Evolutionary conservation across 2,329 filamentous ascomycete genomes (phyloP), one percentile per base, ranked within the genome.

Genomic region (Colletotrichum limetticola): DNA sequence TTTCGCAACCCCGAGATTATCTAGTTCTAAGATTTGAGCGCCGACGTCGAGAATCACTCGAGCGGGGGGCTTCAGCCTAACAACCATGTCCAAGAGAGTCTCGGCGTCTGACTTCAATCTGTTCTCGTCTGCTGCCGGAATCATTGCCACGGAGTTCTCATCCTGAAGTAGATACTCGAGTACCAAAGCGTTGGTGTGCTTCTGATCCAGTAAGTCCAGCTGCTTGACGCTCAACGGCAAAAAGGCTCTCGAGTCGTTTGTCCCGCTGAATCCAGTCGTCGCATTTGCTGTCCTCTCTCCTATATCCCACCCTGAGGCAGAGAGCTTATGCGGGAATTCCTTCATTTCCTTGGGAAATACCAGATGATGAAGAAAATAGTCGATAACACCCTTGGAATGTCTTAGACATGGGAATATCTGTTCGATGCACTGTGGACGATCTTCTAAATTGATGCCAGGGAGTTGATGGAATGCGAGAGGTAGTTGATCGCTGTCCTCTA

Each of bases 41-140:
- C 93, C 93, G 0, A 93, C 92, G 74, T 95, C 92, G 0, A 95
- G 83, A 1, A 95, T 87, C 0, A 95, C 91, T 0, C 86, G 85
- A 0, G 88, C 83, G 0, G 81, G 78, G 0, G 82, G 81, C 0
- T 82, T 56, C 57, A 88, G 79, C 0, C 58, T 58, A 0, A 82
- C 78, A 0, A 92, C 82, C 4, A 85, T 35, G 4, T 35, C 32
- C 11, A 35, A 35, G 11, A 35, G 32, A 12, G 24, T 78, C 0
- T 85, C 78, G 0, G 85, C 84, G 64, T 86, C 78, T 0, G 80
- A 79, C 3, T 75, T 74, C 0, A 68, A 60, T 0, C 49, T 61
- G 2, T 56, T 59, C 11, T 55, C 60, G 14, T 67, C 73, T 5
- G 14, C 0, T 42, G 64, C 55, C 0, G 32, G 32, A 35, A 85